phyloP scores from a whole-genome alignment of 306 rosid genomes.

The Vigna nakashimae region DNA sequence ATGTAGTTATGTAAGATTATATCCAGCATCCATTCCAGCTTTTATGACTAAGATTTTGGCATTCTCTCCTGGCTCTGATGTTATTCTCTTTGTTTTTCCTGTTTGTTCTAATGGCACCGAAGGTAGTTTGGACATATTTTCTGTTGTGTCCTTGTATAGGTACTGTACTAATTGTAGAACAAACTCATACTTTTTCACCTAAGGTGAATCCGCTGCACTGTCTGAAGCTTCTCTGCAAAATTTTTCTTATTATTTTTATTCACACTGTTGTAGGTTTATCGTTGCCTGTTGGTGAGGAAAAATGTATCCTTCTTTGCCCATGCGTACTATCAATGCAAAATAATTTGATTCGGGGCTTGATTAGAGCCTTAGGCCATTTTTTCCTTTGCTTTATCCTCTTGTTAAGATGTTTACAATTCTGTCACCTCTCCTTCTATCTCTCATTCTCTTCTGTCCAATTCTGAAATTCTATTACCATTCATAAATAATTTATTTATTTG shows the following conservation, averaged over 20 bases:
- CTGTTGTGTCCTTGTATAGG: not conserved
- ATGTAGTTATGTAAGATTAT: conserved; percentile 6
- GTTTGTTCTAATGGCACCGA: conserved; percentile 1
- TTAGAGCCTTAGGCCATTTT: too few species aligned
- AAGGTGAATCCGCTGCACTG: conserved; percentile 4
- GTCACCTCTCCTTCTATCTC: not conserved
- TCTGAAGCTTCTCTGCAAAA: not conserved
- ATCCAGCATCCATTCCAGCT: not conserved
- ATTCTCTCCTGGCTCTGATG: not conserved
- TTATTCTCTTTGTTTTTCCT: not conserved
- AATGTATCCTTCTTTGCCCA: not conserved
- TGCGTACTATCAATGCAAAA: too few species aligned
- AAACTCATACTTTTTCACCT: conserved; percentile 4
- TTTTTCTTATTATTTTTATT: not conserved
- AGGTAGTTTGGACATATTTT: not conserved
- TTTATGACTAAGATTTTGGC: not conserved
- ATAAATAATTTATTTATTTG: conserved; percentile 15
- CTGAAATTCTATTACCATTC: conserved; percentile 29
- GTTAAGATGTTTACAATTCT: too few species aligned
- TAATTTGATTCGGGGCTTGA: too few species aligned
- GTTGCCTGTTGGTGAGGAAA: not conserved
- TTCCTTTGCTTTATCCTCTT: too few species aligned
- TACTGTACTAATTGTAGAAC: conserved; percentile 12
- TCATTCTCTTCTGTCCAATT: not conserved
- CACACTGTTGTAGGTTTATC: not conserved